Evolutionary conservation across 1,284 basidiomycete genomes (phyloP), one percentile per base, ranked within the genome.

Genomic region (Sporisorium scitamineum): DNA sequence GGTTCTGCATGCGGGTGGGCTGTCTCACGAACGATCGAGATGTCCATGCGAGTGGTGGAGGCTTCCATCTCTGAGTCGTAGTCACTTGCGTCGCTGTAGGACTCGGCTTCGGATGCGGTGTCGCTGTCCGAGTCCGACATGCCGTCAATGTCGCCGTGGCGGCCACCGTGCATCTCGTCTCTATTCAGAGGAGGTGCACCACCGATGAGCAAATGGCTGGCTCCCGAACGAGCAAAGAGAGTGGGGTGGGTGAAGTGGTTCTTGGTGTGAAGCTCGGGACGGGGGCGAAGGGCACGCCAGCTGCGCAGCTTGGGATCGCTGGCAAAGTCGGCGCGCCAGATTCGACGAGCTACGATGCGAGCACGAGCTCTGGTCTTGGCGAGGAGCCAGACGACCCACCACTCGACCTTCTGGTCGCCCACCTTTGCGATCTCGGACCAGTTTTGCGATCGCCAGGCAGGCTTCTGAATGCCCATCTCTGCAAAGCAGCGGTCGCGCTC

Each of bases 201-300:
- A 7, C 75, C 78, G 14, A 79, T 41, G 32, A 79, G 64, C 29
- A 79, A 37, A 41, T 79, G 61, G 10, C 61, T 70, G 8, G 75
- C 75, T 20, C 72, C 72, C 0, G 74, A 77, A 13, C 78, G 59
- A 11, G 78, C 78, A 59, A 75, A 79, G 56, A 79, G 68, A 13
- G 76, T 73, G 4, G 78, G 78, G 31, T 79, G 78, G 0, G 64
- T 75, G 31, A 79, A 79, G 53, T 79, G 76, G 50, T 79, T 75
- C 45, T 70, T 79, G 41, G 73, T 69, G 41, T 70, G 55, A 31
- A 69, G 61, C 54, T 70, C 66, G 24, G 71, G 63, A 3, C 63
- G 69, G 3, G 73, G 73, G 13, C 65, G 66, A 22, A 78, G 51
- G 1, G 64, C 60, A 22, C 64, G 56, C 73, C 68, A 76, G 31